phyloP scores from a whole-genome alignment of 176 grass and related monocot species.

The Pharus latifolius region DNA sequence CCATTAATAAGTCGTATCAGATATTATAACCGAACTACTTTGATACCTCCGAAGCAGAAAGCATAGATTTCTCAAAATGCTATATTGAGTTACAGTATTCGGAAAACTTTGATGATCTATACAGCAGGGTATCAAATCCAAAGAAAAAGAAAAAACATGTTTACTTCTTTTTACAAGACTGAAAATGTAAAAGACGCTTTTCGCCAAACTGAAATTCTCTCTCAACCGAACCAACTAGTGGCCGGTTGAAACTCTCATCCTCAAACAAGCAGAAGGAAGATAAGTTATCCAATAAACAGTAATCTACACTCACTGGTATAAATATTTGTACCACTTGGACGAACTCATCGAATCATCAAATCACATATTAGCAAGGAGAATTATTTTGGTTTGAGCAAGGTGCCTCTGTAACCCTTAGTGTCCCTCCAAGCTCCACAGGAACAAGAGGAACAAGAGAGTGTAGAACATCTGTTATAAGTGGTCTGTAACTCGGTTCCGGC shows the following conservation, averaged over 20 bases:
- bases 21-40: background rate
- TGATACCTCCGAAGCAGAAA: background rate
- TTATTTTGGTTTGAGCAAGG: constrained; percentile 23
- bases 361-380: constrained; percentile 15
- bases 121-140: constrained; percentile 13
- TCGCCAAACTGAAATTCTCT: constrained; percentile 24
- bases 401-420: constrained; percentile 48
- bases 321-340: background rate
- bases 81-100: constrained; percentile 8
- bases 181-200: background rate
- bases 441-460: constrained; percentile 95
- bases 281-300: constrained; percentile 11
- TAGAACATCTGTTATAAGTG: constrained; percentile 89
- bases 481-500: constrained; percentile 91
- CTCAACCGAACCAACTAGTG: background rate
- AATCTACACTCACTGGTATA: background rate
- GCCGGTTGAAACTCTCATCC: constrained; percentile 14
- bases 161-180: constrained; percentile 25
- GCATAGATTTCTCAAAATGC: background rate
- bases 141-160: constrained; percentile 2
- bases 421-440: constrained; percentile 72
- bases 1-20: too few species aligned
- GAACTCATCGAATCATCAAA: background rate
- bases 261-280: background rate
- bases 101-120: constrained; percentile 17